Percentiles rank a stretch among this genome's conserved stretches.
These are phyloP conservation scores for Rhodotorula sp. DNA, from an alignment of 1,284 basidiomycete genomes.

Conservation along the genomic window DNA sequence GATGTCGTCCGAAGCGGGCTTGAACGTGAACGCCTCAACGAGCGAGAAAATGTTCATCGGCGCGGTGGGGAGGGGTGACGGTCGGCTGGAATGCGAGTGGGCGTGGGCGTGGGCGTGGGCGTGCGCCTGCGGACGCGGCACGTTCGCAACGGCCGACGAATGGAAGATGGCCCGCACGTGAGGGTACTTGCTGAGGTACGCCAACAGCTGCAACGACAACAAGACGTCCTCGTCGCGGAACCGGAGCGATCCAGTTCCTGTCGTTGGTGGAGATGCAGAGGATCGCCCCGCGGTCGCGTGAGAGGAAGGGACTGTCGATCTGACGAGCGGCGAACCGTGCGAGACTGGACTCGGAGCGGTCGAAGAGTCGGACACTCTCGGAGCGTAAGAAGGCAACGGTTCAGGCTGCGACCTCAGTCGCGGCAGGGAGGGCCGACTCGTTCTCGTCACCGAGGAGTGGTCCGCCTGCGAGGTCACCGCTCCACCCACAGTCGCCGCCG, in stretches of 20 bases:
- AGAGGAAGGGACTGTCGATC: neutral
- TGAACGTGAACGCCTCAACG: slow-evolving; percentile 93
- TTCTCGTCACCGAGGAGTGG: neutral
- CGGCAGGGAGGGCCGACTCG: too few species aligned
- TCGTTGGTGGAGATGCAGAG: neutral
- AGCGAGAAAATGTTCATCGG: slow-evolving; percentile 70
- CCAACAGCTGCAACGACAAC: slow-evolving; percentile 83
- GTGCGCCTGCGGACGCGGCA: slow-evolving; percentile 14
- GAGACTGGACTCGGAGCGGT: neutral
- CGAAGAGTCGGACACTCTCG: neutral
- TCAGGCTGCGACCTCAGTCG: neutral
- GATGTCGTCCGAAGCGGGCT: slow-evolving; percentile 75
- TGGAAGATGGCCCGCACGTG: slow-evolving; percentile 98
- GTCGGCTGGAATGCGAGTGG: neutral
- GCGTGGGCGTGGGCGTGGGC: neutral
- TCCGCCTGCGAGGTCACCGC: neutral
- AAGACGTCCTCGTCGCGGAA: slow-evolving; percentile 95
- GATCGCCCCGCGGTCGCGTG: neutral
- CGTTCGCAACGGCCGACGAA: slow-evolving; percentile 18
- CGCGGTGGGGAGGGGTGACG: neutral
- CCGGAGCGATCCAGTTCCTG: slow-evolving; percentile 11
- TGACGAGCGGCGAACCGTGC: neutral
- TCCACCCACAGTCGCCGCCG: neutral
- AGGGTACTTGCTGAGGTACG: slow-evolving; percentile 96
- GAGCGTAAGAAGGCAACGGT: neutral